These are phyloP conservation scores for Neurospora discreta DNA, from an alignment of 495 filamentous ascomycete species.

Conservation along the genomic window DNA sequence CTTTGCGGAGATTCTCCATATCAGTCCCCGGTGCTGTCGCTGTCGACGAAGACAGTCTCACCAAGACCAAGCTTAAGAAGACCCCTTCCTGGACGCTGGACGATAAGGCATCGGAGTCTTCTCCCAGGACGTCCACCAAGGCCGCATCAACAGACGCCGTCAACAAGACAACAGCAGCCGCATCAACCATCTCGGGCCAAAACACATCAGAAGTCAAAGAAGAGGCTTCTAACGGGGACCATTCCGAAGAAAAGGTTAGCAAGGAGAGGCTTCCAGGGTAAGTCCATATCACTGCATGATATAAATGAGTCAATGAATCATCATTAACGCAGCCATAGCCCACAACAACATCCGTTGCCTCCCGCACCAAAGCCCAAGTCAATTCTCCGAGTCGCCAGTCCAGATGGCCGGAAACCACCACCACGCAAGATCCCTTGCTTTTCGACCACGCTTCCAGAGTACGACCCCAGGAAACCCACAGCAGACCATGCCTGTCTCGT, in stretches of 20 bases:
- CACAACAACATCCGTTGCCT: constrained; percentile 1
- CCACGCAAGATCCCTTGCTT: constrained; percentile 9
- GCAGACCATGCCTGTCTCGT: background rate
- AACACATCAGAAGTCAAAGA: constrained; percentile 3
- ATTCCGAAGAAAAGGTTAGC: background rate
- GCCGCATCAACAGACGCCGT: constrained; percentile 14
- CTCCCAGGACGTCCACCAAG: constrained; percentile 13
- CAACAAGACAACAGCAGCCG: constrained; percentile 8
- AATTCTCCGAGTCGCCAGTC: constrained; percentile 21
- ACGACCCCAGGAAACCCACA: constrained; percentile 4
- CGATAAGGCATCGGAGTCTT: constrained; percentile 5
- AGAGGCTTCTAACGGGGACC: background rate
- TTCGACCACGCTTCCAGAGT: constrained; percentile 7
- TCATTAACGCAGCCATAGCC: background rate
- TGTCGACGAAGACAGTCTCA: constrained; percentile 9
- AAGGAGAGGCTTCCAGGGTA: constrained; percentile 12
- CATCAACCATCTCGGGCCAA: background rate
- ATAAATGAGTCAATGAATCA: background rate
- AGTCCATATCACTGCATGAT: background rate
- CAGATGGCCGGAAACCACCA: constrained; percentile 11
- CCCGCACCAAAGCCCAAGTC: constrained; percentile 14
- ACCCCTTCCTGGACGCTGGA: constrained; percentile 8
- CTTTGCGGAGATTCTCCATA: constrained; percentile 18
- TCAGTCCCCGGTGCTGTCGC: constrained; percentile 2
- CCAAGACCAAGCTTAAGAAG: constrained; percentile 22